Evolutionary conservation across 306 rosid genomes (phyloP), one percentile per base, ranked within the genome.

Genomic region (Notholithocarpus densiflorus): DNA sequence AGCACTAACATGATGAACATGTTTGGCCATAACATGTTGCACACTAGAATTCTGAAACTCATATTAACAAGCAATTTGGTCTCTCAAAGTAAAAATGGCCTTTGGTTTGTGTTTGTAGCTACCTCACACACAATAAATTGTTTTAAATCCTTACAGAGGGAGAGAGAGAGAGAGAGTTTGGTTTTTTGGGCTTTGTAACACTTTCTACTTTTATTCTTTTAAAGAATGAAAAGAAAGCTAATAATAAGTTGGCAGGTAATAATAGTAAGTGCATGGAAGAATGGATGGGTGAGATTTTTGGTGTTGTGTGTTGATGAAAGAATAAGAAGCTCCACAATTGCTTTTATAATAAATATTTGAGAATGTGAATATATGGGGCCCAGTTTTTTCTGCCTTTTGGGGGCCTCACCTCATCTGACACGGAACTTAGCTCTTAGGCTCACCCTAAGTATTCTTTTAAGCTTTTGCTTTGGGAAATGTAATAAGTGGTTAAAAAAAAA

Each of bases 21-120:
- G 5, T 23, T 72, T 29, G 21, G 43, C 21, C 61, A 48, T 59
- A 53, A 15, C 77, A 76, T 71, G 62, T 53, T 80, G 75, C 87
- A 83, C 92, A 78, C 87, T 54, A 62, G 31, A 60, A 76, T 23
- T 79, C 73, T 80, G n/a, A 75, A 77, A 72, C 73, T 82, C 87
- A 83, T 70, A 21, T 24, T 37, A 26, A 32, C 52, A 14, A 17
- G 43, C 13, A 31, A 56, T 23, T 69, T 56, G 77, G 56, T 29
- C 82, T 57, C 81, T 62, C 64, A 79, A 73, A 82, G 80, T 77
- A 77, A 77, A 77, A 37, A 37, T 80, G 29, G 53, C 21, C 70
- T 75, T 88, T 65, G 45, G 45, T 2, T 37, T 76, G 5, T 20
- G 45, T 57, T 32, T 32, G 24, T 29, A 5, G 43, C 20, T 73